These are phyloP conservation scores for Xylariomycetidae sp. DNA, from an alignment of 2,329 filamentous ascomycete species.

Conservation along the genomic window DNA sequence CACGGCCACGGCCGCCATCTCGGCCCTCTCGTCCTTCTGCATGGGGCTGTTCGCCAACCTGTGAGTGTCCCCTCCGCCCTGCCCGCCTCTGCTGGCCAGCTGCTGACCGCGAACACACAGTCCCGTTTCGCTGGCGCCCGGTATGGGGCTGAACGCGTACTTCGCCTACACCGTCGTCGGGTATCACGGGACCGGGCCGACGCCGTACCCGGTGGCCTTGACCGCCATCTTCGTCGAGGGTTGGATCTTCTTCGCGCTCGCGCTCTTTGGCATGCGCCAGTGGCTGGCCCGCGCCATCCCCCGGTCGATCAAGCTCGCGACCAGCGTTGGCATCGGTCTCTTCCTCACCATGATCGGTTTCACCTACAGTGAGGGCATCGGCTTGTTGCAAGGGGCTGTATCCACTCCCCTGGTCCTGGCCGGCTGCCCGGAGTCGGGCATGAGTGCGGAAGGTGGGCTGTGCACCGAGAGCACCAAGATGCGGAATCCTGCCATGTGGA, in stretches of 20 bases:
- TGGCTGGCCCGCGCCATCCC: slow-evolving; percentile 84
- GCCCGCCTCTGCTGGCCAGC: slow-evolving; percentile 3
- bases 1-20: slow-evolving; percentile 78
- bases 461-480: slow-evolving; percentile 66
- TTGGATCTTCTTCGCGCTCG: slow-evolving; percentile 75
- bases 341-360: slow-evolving; percentile 72
- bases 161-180: slow-evolving; percentile 73
- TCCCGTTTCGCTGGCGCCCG: slow-evolving; percentile 65
- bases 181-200: slow-evolving; percentile 63
- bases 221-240: slow-evolving; percentile 88
- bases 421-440: slow-evolving; percentile 51
- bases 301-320: slow-evolving; percentile 78
- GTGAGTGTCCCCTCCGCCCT: slow-evolving; percentile 28
- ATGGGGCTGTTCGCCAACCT: slow-evolving; percentile 82
- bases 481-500: slow-evolving; percentile 78
- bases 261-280: slow-evolving; percentile 74
- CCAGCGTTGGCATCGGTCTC: slow-evolving; percentile 77
- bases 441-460: slow-evolving; percentile 40
- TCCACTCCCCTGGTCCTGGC: slow-evolving; percentile 68
- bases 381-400: slow-evolving; percentile 63
- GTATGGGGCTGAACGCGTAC: slow-evolving; percentile 82
- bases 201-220: slow-evolving; percentile 70
- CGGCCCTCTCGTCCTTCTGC: slow-evolving; percentile 71
- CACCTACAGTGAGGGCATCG: slow-evolving; percentile 78
- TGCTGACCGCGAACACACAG: slow-evolving; percentile 18